Evolutionary conservation across 495 filamentous ascomycete species (phyloP).

Genomic region (Podospora tetraspora): DNA sequence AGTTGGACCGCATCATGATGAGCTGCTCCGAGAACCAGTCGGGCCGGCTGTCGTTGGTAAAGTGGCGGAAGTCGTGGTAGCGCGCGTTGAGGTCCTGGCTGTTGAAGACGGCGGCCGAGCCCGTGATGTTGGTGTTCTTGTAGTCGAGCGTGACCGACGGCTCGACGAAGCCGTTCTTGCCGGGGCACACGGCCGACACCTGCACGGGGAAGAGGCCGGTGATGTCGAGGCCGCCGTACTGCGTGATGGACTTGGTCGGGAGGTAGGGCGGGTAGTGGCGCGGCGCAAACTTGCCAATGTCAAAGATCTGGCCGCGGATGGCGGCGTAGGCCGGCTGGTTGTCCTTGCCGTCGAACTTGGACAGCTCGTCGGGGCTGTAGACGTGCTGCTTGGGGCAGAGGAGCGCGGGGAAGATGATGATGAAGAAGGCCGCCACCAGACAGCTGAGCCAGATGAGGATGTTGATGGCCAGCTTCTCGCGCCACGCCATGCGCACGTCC

Average conservation of each 20-base stretch:
- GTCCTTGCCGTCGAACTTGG: conserved; percentile 65
- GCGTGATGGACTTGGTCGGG: conserved; percentile 56
- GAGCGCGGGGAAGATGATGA: conserved; percentile 76
- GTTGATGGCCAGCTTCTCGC: conserved; percentile 98
- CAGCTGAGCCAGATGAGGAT: conserved; percentile 93
- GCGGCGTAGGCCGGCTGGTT: conserved; percentile 60
- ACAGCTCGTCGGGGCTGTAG: conserved; percentile 73
- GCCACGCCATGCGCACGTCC: conserved; percentile 90
- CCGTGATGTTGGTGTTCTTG: conserved; percentile 66
- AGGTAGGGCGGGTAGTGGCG: conserved; percentile 74
- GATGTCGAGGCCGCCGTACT: conserved; percentile 82
- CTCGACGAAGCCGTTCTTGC: conserved; percentile 56
- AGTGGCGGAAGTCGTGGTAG: conserved; percentile 92
- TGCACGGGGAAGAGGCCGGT: conserved; percentile 89
- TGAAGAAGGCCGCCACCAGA: conserved; percentile 75
- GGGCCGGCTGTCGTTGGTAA: conserved; percentile 70
- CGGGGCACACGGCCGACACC: conserved; percentile 85
- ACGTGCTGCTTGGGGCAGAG: conserved; percentile 91
- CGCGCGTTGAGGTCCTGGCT: conserved; percentile 63
- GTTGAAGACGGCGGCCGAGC: conserved; percentile 57
- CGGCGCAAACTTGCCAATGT: conserved; percentile 67
- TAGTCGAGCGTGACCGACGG: conserved; percentile 76
- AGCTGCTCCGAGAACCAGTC: conserved; percentile 92
- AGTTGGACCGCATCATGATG: conserved; percentile 65
- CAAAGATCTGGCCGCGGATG: conserved; percentile 85